A percentile compares a stretch with the other conserved stretches of the same genome.
These are phyloP conservation scores for Tricholoma hemisulphureum DNA, from an alignment of 768 basidiomycete genomes.

Conservation along the genomic window DNA sequence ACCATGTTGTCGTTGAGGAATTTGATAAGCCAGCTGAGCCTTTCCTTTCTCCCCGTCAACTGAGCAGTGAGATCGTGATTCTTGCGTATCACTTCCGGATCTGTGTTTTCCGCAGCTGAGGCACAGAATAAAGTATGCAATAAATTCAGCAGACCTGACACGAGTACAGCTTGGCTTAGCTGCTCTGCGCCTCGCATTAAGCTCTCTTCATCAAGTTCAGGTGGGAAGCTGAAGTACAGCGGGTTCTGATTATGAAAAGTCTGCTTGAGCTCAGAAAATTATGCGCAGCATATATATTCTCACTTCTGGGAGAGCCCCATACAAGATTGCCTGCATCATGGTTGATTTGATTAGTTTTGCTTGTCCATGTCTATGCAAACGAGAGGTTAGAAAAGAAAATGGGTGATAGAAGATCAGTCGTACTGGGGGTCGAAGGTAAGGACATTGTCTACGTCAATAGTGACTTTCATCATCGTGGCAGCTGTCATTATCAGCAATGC, in stretches of 20 bases:
- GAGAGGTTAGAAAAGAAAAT: conserved; percentile 1
- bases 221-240: conserved; percentile 76
- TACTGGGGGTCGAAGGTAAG: conserved; percentile 63
- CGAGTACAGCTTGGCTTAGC: conserved; percentile 65
- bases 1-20: conserved; percentile 89
- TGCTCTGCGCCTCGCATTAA: conserved; percentile 79
- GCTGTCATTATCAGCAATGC: conserved; percentile 63
- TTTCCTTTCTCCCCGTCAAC: conserved; percentile 67
- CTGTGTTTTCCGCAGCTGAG: conserved; percentile 32
- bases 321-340: conserved; percentile 81
- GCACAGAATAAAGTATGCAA: not conserved
- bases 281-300: conserved; percentile 5
- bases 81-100: conserved; percentile 63
- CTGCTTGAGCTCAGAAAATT: not conserved
- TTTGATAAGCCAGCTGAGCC: conserved; percentile 80
- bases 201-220: conserved; percentile 74
- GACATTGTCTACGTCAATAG: conserved; percentile 61
- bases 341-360: conserved; percentile 72
- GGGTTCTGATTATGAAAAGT: conserved; percentile 53
- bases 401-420: conserved; percentile 20
- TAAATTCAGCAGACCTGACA: conserved; percentile 53
- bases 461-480: conserved; percentile 65
- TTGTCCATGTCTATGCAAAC: conserved; percentile 49
- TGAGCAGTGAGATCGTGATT: conserved; percentile 83
- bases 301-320: conserved; percentile 67